phyloP scores from a whole-genome alignment of 345 rosid genomes.

The Dipteronia dyeriana region DNA sequence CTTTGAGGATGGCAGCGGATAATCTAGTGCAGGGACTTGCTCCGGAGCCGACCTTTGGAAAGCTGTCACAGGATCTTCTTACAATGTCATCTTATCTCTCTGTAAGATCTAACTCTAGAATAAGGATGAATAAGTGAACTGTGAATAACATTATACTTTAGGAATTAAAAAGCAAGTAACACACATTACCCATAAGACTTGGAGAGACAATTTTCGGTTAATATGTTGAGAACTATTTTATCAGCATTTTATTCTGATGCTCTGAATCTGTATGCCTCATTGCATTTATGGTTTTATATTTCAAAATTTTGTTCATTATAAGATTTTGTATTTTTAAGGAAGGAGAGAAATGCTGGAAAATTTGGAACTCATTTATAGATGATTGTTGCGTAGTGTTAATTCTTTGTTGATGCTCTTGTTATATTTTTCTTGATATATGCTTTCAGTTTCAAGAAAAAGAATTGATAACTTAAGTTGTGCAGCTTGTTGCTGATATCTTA shows the following conservation, averaged over 20 bases:
- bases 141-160: not conserved
- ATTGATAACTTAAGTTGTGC: conserved; percentile 27
- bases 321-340: too few species aligned
- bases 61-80: conserved; percentile 32
- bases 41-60: conserved; percentile 27
- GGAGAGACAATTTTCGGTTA: not conserved
- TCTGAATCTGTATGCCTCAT: conserved; percentile 1
- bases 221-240: not conserved
- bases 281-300: not conserved
- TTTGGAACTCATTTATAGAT: not conserved
- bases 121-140: not conserved
- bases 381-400: not conserved
- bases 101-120: conserved; percentile 27
- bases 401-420: not conserved
- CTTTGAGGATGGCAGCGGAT: conserved; percentile 35
- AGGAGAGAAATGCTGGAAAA: not conserved
- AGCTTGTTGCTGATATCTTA: conserved; percentile 58
- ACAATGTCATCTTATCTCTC: conserved; percentile 37
- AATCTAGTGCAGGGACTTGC: conserved; percentile 35
- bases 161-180: not conserved
- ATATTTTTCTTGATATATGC: not conserved
- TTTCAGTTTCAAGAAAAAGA: conserved; percentile 3
- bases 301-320: not conserved
- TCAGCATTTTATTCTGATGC: not conserved
- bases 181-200: not conserved